Base-by-base conservation (phyloP, 805 yeast species). In the Millerozyma acaciae region DNA sequence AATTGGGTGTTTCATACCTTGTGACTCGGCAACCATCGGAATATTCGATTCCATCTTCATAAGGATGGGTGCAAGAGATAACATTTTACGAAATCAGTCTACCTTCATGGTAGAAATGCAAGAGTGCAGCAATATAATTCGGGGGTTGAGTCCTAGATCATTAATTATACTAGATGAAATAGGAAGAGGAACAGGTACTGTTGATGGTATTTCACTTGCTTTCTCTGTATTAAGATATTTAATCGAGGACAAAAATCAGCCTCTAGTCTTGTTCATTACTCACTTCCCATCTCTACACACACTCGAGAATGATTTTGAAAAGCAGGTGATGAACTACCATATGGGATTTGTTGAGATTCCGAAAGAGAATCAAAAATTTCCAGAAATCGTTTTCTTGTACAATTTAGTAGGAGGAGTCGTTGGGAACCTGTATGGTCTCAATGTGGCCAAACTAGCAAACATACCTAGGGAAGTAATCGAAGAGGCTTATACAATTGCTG, bases 51-150 rank as follows among this genome's bases (percentile, higher is more conserved):
- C 80, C 33, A 75, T 87, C 0, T 84, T 81, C 48, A 80, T 93
- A 15, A 66, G 96, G 29, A 81, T 86, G 78, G 95, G 96, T 0
- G 93, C 96, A 0, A 71, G 75, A 23, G 97, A 88, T 57, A 76
- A 86, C 47, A 65, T 88, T 28, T 45, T 86, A 31, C 65, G 66
- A 15, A 90, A 93, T 2, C 77, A 84, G 45, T 84, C 95, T 0
- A 88, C 96, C 0, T 88, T 89, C 51, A 80, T 80, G 78, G 78
- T 80, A 10, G 94, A 84, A 50, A 69, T 84, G 68, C 59, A 64
- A 22, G 89, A 84, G 45, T 79, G 87, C 45, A 63, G 73, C 22
- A 63, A 69, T 19, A 82, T 84, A 15, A 50, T 84, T 32, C 48
- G 62, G 5, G 45, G 58, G 3, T 74, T 83, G 29, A 70, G 93